Conservation (phyloP, 1,284 basidiomycete species). For the Tremellales sp. region DNA sequence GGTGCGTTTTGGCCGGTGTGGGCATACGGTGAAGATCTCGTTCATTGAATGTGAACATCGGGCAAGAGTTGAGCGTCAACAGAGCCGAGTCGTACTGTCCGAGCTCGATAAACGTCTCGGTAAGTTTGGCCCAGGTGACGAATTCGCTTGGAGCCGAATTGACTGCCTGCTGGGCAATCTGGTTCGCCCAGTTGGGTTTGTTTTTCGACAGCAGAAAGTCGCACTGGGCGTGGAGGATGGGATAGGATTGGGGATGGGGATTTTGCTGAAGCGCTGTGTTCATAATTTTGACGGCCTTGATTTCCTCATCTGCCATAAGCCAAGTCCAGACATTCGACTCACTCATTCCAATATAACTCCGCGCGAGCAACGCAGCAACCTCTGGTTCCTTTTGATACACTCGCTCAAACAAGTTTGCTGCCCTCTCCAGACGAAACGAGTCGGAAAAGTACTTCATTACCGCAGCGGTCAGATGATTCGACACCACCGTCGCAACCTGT, state of each 20-base stretch:
- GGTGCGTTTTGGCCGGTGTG: conserved; percentile 73
- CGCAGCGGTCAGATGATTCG: conserved; percentile 91
- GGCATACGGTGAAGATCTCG: conserved; percentile 88
- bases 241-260: conserved; percentile 84
- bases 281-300: conserved; percentile 96
- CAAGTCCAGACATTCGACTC: conserved; percentile 42
- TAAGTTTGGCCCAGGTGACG: conserved; percentile 96
- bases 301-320: conserved; percentile 77
- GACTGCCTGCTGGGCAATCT: conserved; percentile 89
- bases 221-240: conserved; percentile 87
- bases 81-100: conserved; percentile 81
- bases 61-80: conserved; percentile 95
- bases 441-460: conserved; percentile 97
- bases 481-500: conserved; percentile 95
- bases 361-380: conserved; percentile 80
- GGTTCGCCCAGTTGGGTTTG: conserved; percentile 81
- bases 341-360: conserved; percentile 97
- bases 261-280: conserved; percentile 75
- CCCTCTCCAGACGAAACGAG: conserved; percentile 78
- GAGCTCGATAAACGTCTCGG: conserved; percentile 88
- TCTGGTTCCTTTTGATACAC: conserved; percentile 81
- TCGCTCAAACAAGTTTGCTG: conserved; percentile 94
- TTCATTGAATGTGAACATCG: conserved; percentile 99
- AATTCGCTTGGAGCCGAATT: conserved; percentile 98
- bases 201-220: conserved; percentile 83